phyloP scores from a whole-genome alignment of 768 basidiomycete species.

The Hirschioporus abietinus region DNA sequence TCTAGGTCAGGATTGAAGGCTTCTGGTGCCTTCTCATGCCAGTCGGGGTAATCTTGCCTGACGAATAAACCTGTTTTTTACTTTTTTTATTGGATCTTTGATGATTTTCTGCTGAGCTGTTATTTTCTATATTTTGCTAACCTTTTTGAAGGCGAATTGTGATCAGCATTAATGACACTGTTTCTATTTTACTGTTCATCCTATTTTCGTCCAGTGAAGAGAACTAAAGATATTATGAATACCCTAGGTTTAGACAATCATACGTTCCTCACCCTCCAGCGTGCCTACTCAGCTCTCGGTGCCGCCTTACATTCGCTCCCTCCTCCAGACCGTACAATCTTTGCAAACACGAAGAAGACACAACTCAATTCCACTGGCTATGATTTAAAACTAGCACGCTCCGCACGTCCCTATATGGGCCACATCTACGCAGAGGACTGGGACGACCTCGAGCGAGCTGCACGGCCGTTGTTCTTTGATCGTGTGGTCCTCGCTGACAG shows the following conservation, averaged over 20 bases:
- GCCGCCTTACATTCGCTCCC: conserved; percentile 48
- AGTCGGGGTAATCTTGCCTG: background rate
- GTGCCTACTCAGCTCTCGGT: conserved; percentile 65
- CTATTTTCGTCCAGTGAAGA: conserved; percentile 13
- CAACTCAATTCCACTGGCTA: conserved; percentile 57
- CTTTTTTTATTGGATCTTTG: background rate
- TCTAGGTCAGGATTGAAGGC: background rate
- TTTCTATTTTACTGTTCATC: conserved; percentile 22
- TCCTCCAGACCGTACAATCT: conserved; percentile 68
- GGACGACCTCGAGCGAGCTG: conserved; percentile 64
- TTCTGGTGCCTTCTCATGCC: background rate
- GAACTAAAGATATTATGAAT: conserved; percentile 5
- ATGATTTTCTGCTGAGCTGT: no score
- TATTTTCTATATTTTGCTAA: no score
- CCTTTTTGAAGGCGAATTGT: no score
- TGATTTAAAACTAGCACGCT: conserved; percentile 67
- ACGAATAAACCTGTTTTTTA: no score
- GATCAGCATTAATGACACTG: no score
- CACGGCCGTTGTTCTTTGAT: conserved; percentile 67
- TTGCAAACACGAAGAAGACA: conserved; percentile 55
- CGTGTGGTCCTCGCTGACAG: conserved; percentile 75
- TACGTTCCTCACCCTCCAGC: conserved; percentile 73
- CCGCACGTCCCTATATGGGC: conserved; percentile 66
- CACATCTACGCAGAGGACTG: conserved; percentile 72
- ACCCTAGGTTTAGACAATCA: conserved; percentile 47